Evolutionary conservation across 371 early-diverging fungal species (phyloP).

Genomic region (Actinomucor elegans): DNA sequence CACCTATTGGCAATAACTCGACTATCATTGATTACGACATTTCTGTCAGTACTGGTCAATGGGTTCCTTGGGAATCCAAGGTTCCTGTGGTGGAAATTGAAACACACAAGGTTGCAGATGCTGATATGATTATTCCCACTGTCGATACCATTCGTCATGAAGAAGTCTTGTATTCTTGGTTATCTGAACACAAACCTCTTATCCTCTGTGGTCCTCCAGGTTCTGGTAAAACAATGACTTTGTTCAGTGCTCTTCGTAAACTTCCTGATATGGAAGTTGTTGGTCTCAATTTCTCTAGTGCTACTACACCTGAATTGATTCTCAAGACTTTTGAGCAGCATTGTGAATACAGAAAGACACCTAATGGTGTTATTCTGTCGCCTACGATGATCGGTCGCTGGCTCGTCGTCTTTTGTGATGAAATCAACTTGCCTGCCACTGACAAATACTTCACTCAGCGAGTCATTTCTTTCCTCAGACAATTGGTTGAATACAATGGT

Average conservation of each 20-base stretch:
- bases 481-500: conserved; percentile 94
- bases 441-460: conserved; percentile 98
- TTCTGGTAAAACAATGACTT: conserved; percentile 98
- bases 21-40: conserved; percentile 94
- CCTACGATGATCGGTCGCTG: conserved; percentile 88
- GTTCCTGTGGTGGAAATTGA: conserved; percentile 97
- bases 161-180: conserved; percentile 92
- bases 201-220: conserved; percentile 99
- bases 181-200: conserved; percentile 93
- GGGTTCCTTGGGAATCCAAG: conserved; percentile 87
- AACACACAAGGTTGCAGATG: conserved; percentile 89
- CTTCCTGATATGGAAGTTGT: conserved; percentile 96
- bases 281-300: conserved; percentile 97
- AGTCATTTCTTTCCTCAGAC: conserved; percentile 95
- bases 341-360: conserved; percentile 96
- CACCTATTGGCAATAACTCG: conserved; percentile 53
- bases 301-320: conserved; percentile 94
- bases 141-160: conserved; percentile 98
- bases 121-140: conserved; percentile 97
- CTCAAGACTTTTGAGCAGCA: conserved; percentile 97
- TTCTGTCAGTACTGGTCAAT: conserved; percentile 75
- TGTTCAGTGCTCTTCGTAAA: conserved; percentile 94
- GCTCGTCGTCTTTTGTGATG: conserved; percentile 99
- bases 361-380: conserved; percentile 86
- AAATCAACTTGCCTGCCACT: conserved; percentile 95